phyloP scores from a whole-genome alignment of 371 early-diverging fungal genomes.

The Rhizopus microsporus region DNA sequence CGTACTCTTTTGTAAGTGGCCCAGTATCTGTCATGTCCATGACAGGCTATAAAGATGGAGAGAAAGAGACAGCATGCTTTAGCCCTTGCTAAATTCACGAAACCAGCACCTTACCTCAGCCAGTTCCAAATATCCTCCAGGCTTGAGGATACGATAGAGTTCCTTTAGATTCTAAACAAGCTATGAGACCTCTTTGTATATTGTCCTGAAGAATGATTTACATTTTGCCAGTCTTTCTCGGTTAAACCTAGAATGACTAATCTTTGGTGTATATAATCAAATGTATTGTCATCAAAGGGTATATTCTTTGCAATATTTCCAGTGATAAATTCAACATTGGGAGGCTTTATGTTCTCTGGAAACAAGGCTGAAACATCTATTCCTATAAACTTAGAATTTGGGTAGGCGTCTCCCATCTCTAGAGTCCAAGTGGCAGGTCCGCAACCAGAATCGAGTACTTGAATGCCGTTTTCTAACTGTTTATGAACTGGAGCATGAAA shows the following conservation, averaged over 20 bases:
- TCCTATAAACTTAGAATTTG: conserved; percentile 30
- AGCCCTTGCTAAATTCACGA: neutral
- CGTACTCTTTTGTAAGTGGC: conserved; percentile 5
- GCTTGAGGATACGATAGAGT: conserved; percentile 36
- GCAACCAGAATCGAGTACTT: conserved; percentile 26
- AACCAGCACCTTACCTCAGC: conserved; percentile 32
- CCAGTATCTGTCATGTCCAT: conserved; percentile 7
- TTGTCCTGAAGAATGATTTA: conserved; percentile 5
- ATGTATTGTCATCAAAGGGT: conserved; percentile 53
- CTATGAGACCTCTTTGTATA: neutral
- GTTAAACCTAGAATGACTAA: conserved; percentile 36
- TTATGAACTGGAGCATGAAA: conserved; percentile 21
- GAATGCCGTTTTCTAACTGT: conserved; percentile 18
- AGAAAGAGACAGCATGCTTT: neutral
- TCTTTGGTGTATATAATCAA: conserved; percentile 60
- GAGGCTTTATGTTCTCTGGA: conserved; percentile 43
- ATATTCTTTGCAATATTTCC: conserved; percentile 55
- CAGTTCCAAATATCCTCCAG: conserved; percentile 45
- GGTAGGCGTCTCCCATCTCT: conserved; percentile 25
- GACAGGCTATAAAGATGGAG: conserved; percentile 8
- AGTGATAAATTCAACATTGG: conserved; percentile 49
- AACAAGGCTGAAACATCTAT: conserved; percentile 47
- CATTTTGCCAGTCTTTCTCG: conserved; percentile 31
- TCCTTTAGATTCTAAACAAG: conserved; percentile 19
- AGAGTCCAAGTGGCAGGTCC: conserved; percentile 31